Conservation (phyloP, 2,329 filamentous ascomycete genomes). For the Podosphaera xanthii region DNA sequence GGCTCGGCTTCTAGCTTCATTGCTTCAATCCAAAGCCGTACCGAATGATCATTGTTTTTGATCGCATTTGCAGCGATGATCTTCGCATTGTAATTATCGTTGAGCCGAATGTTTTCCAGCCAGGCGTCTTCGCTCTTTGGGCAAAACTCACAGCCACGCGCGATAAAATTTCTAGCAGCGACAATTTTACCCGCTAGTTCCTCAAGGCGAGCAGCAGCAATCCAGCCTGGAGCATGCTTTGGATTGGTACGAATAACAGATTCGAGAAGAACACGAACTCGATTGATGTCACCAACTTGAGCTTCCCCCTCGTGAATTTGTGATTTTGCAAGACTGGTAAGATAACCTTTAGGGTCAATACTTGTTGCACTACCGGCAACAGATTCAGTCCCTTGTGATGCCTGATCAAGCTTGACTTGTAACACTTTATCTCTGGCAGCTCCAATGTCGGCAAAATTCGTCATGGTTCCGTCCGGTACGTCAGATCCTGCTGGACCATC, state of each 20-base stretch:
- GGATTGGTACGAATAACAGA: constrained; percentile 96
- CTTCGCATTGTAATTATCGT: constrained; percentile 82
- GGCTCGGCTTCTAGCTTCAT: constrained; percentile 75
- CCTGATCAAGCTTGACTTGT: constrained; percentile 80
- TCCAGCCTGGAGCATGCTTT: constrained; percentile 85
- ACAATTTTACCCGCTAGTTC: constrained; percentile 83
- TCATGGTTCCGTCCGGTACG: constrained; percentile 63
- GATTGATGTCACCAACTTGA: constrained; percentile 83
- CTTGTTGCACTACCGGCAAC: constrained; percentile 62
- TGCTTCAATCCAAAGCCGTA: constrained; percentile 80
- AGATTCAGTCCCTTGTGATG: constrained; percentile 49
- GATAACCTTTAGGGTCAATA: constrained; percentile 87
- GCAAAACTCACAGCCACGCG: constrained; percentile 70
- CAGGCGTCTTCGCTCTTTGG: constrained; percentile 89
- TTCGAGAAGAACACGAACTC: constrained; percentile 76
- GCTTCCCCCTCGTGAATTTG: constrained; percentile 59
- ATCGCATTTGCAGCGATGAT: constrained; percentile 87
- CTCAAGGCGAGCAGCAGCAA: constrained; percentile 78
- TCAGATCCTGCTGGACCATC: constrained; percentile 39
- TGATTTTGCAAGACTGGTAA: constrained; percentile 72
- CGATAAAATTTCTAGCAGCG: constrained; percentile 69
- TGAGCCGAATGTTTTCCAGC: constrained; percentile 86
- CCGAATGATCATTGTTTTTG: constrained; percentile 71
- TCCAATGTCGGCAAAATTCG: constrained; percentile 93
- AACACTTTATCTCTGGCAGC: constrained; percentile 89